These are phyloP conservation scores for Fusarium newnesense DNA, from an alignment of 2,329 filamentous ascomycete genomes.

Conservation along the genomic window DNA sequence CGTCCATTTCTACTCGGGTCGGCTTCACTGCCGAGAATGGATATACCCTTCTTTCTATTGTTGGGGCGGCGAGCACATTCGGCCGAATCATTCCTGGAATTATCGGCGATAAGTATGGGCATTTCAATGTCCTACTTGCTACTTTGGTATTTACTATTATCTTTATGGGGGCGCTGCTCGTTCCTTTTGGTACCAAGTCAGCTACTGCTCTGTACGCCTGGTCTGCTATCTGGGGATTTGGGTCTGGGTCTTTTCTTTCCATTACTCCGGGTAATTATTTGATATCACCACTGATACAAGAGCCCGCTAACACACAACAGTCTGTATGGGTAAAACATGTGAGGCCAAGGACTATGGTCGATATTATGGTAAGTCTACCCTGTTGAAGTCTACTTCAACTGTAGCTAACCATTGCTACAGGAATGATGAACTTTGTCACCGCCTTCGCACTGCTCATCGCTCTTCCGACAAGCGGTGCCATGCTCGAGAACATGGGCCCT, in stretches of 20 bases:
- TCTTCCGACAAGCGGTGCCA: conserved; percentile 57
- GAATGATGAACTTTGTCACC: conserved; percentile 58
- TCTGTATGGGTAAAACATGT: conserved; percentile 59
- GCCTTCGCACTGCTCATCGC: conserved; percentile 58
- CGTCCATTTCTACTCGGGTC: conserved; percentile 54
- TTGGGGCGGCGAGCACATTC: conserved; percentile 55
- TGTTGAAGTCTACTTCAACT: background rate
- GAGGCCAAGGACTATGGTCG: conserved; percentile 58
- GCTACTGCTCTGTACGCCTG: conserved; percentile 56
- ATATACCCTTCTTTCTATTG: conserved; percentile 56
- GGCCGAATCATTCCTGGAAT: conserved; percentile 57
- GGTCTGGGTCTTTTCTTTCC: conserved; percentile 59
- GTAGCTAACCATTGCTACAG: conserved; percentile 38
- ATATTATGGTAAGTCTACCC: conserved; percentile 47
- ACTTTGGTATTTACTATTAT: conserved; percentile 49
- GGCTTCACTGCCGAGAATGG: conserved; percentile 51
- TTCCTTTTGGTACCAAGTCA: conserved; percentile 55
- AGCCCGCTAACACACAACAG: conserved; percentile 33
- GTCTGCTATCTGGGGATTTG: conserved; percentile 59
- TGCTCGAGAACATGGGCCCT: conserved; percentile 57
- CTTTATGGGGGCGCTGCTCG: conserved; percentile 55
- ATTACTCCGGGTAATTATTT: conserved; percentile 46
- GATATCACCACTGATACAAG: background rate
- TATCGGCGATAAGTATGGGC: conserved; percentile 54
- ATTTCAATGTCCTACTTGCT: conserved; percentile 53